Conservation (phyloP, 2,329 filamentous ascomycete genomes). For the Fusarium globosum region DNA sequence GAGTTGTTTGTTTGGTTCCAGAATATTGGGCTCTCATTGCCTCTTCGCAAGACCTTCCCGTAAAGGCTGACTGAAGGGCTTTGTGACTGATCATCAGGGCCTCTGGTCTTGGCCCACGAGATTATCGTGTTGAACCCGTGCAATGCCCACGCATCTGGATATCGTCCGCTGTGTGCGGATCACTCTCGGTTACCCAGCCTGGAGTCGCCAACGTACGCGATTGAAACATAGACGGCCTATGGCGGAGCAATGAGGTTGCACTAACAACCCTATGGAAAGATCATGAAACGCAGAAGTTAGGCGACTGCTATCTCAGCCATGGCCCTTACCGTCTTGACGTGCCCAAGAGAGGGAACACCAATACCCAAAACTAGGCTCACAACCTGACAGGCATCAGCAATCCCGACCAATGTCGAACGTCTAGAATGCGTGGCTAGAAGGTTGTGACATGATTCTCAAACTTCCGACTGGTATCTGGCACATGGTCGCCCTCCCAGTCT, state of each 20-base stretch:
- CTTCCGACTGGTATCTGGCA: neutral
- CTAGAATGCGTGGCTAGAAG: constrained; percentile 1
- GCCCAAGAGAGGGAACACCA: neutral
- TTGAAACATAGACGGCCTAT: constrained; percentile 17
- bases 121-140: neutral
- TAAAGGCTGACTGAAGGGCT: constrained; percentile 10
- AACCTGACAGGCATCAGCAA: neutral
- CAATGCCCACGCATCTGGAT: neutral
- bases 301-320: neutral
- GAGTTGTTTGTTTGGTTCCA: constrained; percentile 19
- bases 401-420: neutral
- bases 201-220: constrained; percentile 8
- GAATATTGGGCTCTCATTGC: constrained; percentile 17
- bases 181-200: constrained; percentile 4
- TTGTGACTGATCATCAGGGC: constrained; percentile 13
- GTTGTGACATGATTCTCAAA: neutral
- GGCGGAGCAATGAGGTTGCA: neutral
- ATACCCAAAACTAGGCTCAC: neutral
- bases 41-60: constrained; percentile 21
- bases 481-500: neutral
- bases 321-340: neutral
- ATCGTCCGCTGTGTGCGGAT: constrained; percentile 9
- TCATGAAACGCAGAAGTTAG: constrained; percentile 27
- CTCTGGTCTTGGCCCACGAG: neutral
- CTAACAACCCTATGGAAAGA: neutral